Evolutionary conservation across 805 yeast species (phyloP), one percentile per base, ranked within the genome.

Genomic region (Ogataea philodendri): DNA sequence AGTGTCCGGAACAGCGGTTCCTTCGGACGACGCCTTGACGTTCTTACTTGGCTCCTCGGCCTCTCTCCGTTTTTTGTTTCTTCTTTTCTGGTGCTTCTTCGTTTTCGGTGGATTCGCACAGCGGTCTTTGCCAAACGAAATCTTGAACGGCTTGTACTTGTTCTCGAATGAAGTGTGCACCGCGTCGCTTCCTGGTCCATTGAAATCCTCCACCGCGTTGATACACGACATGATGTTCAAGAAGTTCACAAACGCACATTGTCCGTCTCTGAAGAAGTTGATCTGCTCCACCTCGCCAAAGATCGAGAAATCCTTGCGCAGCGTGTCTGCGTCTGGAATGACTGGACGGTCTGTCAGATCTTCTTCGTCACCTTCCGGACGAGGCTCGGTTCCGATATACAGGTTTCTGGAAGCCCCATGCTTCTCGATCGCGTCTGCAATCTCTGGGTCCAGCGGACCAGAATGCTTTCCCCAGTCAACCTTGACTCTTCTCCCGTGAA

Each of bases 211-310:
- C 18, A 83, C 83, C 15, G 81, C 67, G 41, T 63, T 72, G 26
- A 84, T 81, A 3, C 87, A 85, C 38, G 77, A 72, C 5, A 64
- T 31, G 16, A 84, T 83, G 48, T 76, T 73, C 54, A 76, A 63
- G 50, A 81, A 84, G 54, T 84, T 84, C 31, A 84, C 67, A 62
- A 85, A 84, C 3, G 85, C 88, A 63, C 90, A 82, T 45, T 75
- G 78, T 15, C 76, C 76, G 54, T 78, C 80, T 49, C 70, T 80
- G 49, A 78, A 74, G 50, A 72, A 81, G 51, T 84, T 84, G 39
- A 84, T 78, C 54, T 83, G 93, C 57, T 84, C 94, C 52, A 82
- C 65, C 14, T 72, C 81, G 8, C 94, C 94, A 63, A 76, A 84
- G 11, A 57, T 56, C 4, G 69, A 58, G 44, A 84, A 83, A 55